Evolutionary conservation across 805 yeast species (phyloP).

Genomic region (Peterozyma toletana): DNA sequence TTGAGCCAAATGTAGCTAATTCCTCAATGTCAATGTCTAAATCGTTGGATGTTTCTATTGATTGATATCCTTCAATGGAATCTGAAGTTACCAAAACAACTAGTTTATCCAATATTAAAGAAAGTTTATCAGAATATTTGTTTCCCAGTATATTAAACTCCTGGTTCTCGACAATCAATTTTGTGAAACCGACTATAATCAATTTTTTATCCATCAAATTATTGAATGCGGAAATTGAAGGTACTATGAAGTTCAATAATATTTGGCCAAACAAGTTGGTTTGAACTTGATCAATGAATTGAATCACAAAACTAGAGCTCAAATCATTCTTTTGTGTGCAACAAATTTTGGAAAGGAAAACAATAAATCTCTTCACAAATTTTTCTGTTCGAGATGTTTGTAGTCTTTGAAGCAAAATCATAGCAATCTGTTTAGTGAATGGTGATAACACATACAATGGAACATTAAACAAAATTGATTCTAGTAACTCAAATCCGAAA

Average conservation of each 20-base stretch:
- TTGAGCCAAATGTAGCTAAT: constrained; percentile 74
- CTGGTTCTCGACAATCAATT: constrained; percentile 28
- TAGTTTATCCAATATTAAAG: constrained; percentile 35
- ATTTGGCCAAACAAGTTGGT: constrained; percentile 47
- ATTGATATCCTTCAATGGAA: constrained; percentile 23
- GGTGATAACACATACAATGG: constrained; percentile 42
- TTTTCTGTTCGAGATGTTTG: constrained; percentile 79
- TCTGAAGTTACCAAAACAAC: constrained; percentile 27
- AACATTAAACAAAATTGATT: constrained; percentile 53
- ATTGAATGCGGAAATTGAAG: constrained; percentile 35
- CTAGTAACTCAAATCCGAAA: constrained; percentile 80
- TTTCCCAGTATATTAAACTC: constrained; percentile 23
- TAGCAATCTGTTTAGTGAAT: constrained; percentile 65
- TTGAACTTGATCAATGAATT: constrained; percentile 71
- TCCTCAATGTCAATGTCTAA: constrained; percentile 58
- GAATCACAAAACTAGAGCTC: constrained; percentile 40
- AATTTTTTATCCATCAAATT: constrained; percentile 36
- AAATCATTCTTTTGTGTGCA: constrained; percentile 13
- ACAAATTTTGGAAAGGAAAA: constrained; percentile 40
- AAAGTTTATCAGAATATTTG: constrained; percentile 32
- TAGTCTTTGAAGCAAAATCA: constrained; percentile 70
- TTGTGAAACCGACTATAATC: constrained; percentile 40
- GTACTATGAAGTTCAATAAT: constrained; percentile 38
- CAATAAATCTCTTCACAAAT: constrained; percentile 62
- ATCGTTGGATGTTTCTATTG: constrained; percentile 22